Base-by-base conservation (phyloP, 78 protist genomes). In the Carpediemonas membranifera region DNA sequence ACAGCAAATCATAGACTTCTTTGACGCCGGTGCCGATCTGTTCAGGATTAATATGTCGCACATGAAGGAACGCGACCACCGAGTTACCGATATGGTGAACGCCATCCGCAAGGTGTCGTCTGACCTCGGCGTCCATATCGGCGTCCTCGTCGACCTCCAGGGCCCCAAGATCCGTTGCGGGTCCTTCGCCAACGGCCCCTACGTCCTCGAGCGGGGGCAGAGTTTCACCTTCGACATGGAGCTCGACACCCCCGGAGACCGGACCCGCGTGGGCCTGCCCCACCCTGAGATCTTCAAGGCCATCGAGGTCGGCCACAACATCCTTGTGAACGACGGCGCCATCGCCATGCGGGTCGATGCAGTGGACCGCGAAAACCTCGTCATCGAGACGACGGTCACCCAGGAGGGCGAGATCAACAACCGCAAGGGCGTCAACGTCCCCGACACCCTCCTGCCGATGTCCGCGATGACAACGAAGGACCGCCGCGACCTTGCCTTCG, bases 401-500 rank as follows among this genome's bases (percentile, higher is more conserved):
- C 74, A 79, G 72, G 24, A 47, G 27, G 92, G 84, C 25, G 18
- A 27, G 52, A 74, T 90, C 27, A 74, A 81, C n/a, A 24, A 35
- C 28, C 62, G 69, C 47, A 84, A 84, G 77, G 83, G 89, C 36
- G 28, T 76, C 78, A 89, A 83, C 70, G 71, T 88, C 25, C 93
- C 92, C n/a, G 75, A 37, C 9, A 59, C 59, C 15, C 81, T 77
- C 54, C 51, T 33, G 31, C 44, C 16, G 53, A 80, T 5, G 84
- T 50, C 90, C 7, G 79, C 86, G 34, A 64, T 90, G 21, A 78
- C 90, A 28, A 84, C 57, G 36, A 74, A 83, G 71, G 95, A 90
- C 79, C n/a, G 19, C 28, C 64, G 13, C 34, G 11, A 2, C 18
- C 44, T 57, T 24, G 13, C 7, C 24, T 85, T 64, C 64, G 81